Evolutionary conservation across 78 protist genomes (phyloP).

Genomic region (Dictyostelium citrinum): DNA sequence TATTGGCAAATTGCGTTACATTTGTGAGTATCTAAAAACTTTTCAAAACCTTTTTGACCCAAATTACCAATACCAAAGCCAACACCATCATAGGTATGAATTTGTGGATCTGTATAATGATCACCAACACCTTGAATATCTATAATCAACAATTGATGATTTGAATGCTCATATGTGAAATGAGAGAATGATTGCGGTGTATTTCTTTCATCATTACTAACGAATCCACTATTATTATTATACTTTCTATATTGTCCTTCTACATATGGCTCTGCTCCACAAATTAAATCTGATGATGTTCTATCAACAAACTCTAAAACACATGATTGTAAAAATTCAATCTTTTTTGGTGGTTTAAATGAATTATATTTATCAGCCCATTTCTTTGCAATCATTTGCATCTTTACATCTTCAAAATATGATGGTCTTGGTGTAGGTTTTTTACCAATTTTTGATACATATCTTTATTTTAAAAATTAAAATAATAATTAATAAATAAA

Average conservation of each 20-base stretch:
- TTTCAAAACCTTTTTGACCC: slow-evolving; percentile 85
- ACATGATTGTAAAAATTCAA: slow-evolving; percentile 76
- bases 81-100: slow-evolving; percentile 84
- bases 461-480: not conserved
- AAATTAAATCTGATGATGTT: slow-evolving; percentile 40
- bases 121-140: slow-evolving; percentile 96
- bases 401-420: slow-evolving; percentile 79
- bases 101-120: slow-evolving; percentile 93
- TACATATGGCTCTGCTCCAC: slow-evolving; percentile 82
- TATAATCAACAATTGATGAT: slow-evolving; percentile 73
- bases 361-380: slow-evolving; percentile 81
- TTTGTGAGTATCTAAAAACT: slow-evolving; percentile 84
- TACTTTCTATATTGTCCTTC: slow-evolving; percentile 87
- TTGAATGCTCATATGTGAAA: slow-evolving; percentile 87
- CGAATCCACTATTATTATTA: slow-evolving; percentile 92
- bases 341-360: slow-evolving; percentile 80
- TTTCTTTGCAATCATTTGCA: slow-evolving; percentile 78
- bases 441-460: slow-evolving; percentile 62
- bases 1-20: slow-evolving; percentile 90
- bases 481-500: not conserved
- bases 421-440: slow-evolving; percentile 43
- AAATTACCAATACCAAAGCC: slow-evolving; percentile 91
- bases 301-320: slow-evolving; percentile 76
- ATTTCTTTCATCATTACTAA: slow-evolving; percentile 80
- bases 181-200: slow-evolving; percentile 96